Evolutionary conservation across 2,329 filamentous ascomycete species (phyloP).

Genomic region (Penicillium frequentans): DNA sequence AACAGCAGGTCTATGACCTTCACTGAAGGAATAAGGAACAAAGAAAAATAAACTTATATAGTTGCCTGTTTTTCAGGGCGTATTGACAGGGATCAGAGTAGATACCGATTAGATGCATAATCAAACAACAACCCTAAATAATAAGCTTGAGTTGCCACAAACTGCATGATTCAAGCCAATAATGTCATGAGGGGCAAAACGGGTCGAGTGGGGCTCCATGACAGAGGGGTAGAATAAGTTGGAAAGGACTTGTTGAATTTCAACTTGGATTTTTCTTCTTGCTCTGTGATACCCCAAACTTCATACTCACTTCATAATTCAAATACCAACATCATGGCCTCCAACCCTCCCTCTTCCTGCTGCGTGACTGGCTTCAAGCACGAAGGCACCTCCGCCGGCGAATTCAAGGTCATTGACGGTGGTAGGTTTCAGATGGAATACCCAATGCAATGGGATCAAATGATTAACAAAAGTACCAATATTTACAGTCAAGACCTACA

Average conservation of each 20-base stretch:
- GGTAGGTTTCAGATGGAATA: constrained; percentile 32
- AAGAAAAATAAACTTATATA: background rate
- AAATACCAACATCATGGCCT: constrained; percentile 46
- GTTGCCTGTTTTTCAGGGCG: background rate
- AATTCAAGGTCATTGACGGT: constrained; percentile 48
- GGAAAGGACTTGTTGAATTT: background rate
- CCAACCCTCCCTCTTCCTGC: constrained; percentile 51
- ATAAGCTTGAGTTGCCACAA: background rate
- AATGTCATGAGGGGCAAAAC: constrained; percentile 2
- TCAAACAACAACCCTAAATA: background rate
- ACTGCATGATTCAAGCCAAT: background rate
- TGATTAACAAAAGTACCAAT: constrained; percentile 1
- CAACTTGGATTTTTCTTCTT: background rate
- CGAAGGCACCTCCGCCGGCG: constrained; percentile 50
- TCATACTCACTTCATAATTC: background rate
- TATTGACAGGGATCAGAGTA: background rate
- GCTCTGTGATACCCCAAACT: background rate
- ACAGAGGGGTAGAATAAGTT: constrained; percentile 1
- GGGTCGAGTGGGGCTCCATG: constrained; percentile 11
- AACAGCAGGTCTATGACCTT: background rate
- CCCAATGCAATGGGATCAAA: background rate
- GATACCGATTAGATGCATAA: background rate
- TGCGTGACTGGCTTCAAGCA: constrained; percentile 54
- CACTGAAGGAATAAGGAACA: background rate
- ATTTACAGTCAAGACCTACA: constrained; percentile 54